Evolutionary conservation across 2,329 filamentous ascomycete genomes (phyloP), one percentile per base, ranked within the genome.

Genomic region (Metarhizium sp.): DNA sequence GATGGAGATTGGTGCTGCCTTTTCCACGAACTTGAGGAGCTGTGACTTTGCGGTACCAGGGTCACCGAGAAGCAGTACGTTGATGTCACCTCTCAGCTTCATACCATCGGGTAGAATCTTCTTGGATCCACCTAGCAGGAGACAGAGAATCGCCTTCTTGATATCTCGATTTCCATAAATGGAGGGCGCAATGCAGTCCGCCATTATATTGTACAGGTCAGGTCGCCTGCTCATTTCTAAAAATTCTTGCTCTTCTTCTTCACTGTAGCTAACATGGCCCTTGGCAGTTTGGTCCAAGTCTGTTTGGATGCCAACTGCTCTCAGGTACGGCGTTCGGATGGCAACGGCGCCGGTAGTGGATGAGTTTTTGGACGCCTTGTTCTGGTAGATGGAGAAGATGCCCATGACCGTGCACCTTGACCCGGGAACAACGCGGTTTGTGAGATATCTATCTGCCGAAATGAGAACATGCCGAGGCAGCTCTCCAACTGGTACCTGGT

Each of bases 21-120:
- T 95, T 68, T 97, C 92, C 6, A 97, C 94, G 67, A 97, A 99
- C 69, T 99, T 99, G 45, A 99, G 77, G 6, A 99, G 76, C 70
- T 99, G 94, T 7, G 94, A 99, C 71, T 99, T 99, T 56, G 94
- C 94, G 1, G 94, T 99, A 82, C 94, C 94, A 0, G 94, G 94
- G 61, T 99, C 94, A 81, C 94, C 94, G 29, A 99, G 86, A 30
- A 99, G 81, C 13, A 99, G 81, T 4, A 99, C 92, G 70, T 99
- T 99, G 72, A 99, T 99, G 66, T 99, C 94, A 64, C 94, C 94
- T 80, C 94, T 85, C 8, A 99, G 81, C 67, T 89, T 95, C 92
- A 99, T 99, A 40, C 94, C 94, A 63, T 99, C 94, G 0, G 94
- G 94, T 0, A 99, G 75, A 42, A 99, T 95, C 74, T 99, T 99